Percentiles rank a stretch among this genome's conserved stretches.
phyloP scores from a whole-genome alignment of 2,329 filamentous ascomycete species.

The Talaromyces sp. region DNA sequence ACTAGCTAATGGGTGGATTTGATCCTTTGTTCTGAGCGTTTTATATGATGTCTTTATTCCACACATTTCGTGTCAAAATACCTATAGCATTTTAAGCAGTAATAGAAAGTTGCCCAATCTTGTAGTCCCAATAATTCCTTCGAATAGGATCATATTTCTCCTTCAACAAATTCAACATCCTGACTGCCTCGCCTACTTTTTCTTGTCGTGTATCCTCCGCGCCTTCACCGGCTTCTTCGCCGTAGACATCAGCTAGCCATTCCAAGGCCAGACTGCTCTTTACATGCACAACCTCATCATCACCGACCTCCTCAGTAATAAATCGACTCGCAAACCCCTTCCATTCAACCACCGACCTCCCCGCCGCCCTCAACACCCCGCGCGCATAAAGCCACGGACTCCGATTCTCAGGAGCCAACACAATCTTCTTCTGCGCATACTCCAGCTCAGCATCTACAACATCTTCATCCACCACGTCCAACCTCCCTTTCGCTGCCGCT shows the following conservation, averaged over 20 bases:
- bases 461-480: slow-evolving; percentile 54
- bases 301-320: slow-evolving; percentile 47
- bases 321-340: slow-evolving; percentile 55
- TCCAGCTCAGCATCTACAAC: slow-evolving; percentile 71
- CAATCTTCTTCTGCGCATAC: slow-evolving; percentile 70
- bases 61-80: background rate
- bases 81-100: background rate
- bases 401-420: slow-evolving; percentile 84
- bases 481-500: slow-evolving; percentile 25
- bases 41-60: background rate
- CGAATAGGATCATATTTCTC: slow-evolving; percentile 89
- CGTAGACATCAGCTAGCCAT: slow-evolving; percentile 48
- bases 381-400: slow-evolving; percentile 90
- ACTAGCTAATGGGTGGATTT: slow-evolving; percentile 40
- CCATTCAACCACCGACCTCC: slow-evolving; percentile 47
- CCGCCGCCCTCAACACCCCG: slow-evolving; percentile 69
- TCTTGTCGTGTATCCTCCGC: slow-evolving; percentile 28
- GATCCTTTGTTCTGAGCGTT: background rate
- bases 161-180: slow-evolving; percentile 69
- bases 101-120: slow-evolving; percentile 43
- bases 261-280: slow-evolving; percentile 59
- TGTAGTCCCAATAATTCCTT: slow-evolving; percentile 88
- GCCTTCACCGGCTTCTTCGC: slow-evolving; percentile 39
- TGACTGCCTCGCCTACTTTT: slow-evolving; percentile 52
- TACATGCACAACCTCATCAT: slow-evolving; percentile 42